Percentiles rank a stretch among this genome's conserved stretches.
phyloP scores from a whole-genome alignment of 2,329 filamentous ascomycete genomes.

The Phyllosticta citrichinensis region DNA sequence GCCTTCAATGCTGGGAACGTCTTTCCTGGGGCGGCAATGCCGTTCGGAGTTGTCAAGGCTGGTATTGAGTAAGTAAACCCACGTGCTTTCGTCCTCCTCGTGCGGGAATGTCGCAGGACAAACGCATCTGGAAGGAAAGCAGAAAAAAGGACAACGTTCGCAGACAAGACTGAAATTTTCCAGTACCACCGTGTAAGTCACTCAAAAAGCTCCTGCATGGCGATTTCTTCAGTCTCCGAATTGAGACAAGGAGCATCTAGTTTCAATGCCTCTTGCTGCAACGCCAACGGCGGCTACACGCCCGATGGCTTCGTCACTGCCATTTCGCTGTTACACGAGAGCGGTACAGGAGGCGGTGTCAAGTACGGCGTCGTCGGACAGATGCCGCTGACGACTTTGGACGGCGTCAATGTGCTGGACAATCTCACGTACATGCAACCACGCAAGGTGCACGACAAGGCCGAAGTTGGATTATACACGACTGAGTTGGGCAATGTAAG shows the following conservation, averaged over 20 bases:
- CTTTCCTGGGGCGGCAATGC: conserved; percentile 24
- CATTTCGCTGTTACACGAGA: conserved; percentile 27
- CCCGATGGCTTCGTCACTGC: conserved; percentile 27
- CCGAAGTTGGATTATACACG: conserved; percentile 53
- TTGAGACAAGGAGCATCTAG: not conserved
- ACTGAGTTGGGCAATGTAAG: conserved; percentile 39
- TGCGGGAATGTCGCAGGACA: not conserved
- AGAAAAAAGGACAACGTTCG: not conserved
- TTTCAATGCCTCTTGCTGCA: conserved; percentile 2
- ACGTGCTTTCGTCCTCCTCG: no score
- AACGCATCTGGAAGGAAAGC: not conserved
- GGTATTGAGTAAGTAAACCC: conserved; percentile 20
- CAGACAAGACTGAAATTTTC: not conserved
- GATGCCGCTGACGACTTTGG: conserved; percentile 38
- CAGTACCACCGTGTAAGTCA: conserved; percentile 6
- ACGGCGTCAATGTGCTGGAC: conserved; percentile 29
- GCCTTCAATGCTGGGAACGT: conserved; percentile 31
- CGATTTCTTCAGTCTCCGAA: not conserved
- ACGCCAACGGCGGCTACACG: conserved; percentile 27
- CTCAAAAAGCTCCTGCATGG: not conserved
- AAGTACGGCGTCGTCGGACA: conserved; percentile 57
- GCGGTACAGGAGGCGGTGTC: conserved; percentile 53
- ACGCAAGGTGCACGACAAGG: conserved; percentile 27
- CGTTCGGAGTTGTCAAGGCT: conserved; percentile 26
- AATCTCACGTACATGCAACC: conserved; percentile 31